These are phyloP conservation scores for Colletotrichum sojae DNA, from an alignment of 2,329 filamentous ascomycete species.

Conservation along the genomic window DNA sequence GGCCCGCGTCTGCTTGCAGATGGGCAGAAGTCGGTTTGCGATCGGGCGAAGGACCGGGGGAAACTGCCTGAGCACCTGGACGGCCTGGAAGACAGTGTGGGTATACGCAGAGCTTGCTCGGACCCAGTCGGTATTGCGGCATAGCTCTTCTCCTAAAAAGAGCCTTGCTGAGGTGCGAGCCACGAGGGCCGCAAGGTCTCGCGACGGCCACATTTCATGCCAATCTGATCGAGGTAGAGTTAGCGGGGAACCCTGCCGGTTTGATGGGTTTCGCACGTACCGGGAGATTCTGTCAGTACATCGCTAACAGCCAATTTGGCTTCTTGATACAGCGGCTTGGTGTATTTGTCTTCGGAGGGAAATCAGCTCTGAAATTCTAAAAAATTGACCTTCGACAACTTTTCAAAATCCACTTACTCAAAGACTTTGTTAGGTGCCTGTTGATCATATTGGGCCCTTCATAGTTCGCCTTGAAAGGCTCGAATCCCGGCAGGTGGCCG, in stretches of 20 bases:
- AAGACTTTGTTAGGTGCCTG: background rate
- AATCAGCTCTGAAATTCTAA: too few species aligned
- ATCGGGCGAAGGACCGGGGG: constrained; percentile 57
- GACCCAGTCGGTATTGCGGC: constrained; percentile 63
- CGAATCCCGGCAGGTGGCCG: background rate
- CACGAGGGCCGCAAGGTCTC: background rate
- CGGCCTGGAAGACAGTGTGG: constrained; percentile 52
- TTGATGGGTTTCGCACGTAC: background rate
- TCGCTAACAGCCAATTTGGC: background rate
- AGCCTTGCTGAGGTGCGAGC: background rate
- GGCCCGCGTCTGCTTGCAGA: constrained; percentile 51
- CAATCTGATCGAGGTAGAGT: background rate
- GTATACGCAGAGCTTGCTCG: constrained; percentile 58
- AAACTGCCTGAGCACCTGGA: constrained; percentile 55
- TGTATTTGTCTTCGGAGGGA: background rate
- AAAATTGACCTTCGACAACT: background rate
- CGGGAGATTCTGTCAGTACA: background rate
- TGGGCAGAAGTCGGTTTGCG: constrained; percentile 60
- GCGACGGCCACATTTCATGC: background rate
- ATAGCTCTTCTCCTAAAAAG: constrained; percentile 54
- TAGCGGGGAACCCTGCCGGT: background rate
- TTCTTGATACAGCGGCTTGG: constrained; percentile 1
- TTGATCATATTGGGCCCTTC: background rate
- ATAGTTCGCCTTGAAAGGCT: background rate
- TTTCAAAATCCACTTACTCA: background rate